Evolutionary conservation across 1,139 yeast genomes (phyloP).

Genomic region (Protomyces inundatus): DNA sequence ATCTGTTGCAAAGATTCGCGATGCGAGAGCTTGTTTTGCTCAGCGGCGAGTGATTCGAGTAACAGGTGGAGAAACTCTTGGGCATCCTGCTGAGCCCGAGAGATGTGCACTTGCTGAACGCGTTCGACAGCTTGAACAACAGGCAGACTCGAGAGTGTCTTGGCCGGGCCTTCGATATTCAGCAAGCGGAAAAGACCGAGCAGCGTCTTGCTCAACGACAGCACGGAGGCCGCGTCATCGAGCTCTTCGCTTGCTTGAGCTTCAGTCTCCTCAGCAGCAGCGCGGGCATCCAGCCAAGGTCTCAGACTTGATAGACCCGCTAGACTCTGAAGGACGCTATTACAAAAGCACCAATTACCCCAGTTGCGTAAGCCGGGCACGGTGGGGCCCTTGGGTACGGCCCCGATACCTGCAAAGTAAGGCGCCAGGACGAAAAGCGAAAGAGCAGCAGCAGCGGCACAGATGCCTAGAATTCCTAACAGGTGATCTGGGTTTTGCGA

Average conservation of each 20-base stretch:
- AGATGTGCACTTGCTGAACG: conserved; percentile 10
- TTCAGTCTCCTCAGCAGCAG: background rate
- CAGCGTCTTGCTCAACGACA: conserved; percentile 8
- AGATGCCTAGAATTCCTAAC: background rate
- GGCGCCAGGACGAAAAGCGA: conserved; percentile 16
- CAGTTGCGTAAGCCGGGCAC: conserved; percentile 20
- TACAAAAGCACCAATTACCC: conserved; percentile 25
- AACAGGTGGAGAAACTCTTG: conserved; percentile 22
- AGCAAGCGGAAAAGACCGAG: conserved; percentile 8
- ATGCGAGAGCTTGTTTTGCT: conserved; percentile 7
- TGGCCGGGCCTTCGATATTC: conserved; percentile 13
- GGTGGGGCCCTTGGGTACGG: conserved; percentile 10
- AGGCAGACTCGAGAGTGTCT: conserved; percentile 14
- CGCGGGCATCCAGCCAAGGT: conserved; percentile 12
- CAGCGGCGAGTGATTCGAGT: conserved; percentile 22
- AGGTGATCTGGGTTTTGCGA: background rate
- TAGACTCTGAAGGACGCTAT: conserved; percentile 11
- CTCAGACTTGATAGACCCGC: conserved; percentile 7
- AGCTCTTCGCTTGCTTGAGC: background rate
- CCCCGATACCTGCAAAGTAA: conserved; percentile 3
- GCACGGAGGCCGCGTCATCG: background rate
- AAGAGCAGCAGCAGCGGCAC: conserved; percentile 7
- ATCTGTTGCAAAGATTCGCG: conserved; percentile 15
- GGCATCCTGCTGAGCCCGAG: conserved; percentile 24
- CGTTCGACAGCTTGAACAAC: conserved; percentile 14